A percentile compares a stretch with the other conserved stretches of the same genome.
These are phyloP conservation scores for Rhododendron simsii DNA, from an alignment of 148 eudicot species.

Conservation along the genomic window DNA sequence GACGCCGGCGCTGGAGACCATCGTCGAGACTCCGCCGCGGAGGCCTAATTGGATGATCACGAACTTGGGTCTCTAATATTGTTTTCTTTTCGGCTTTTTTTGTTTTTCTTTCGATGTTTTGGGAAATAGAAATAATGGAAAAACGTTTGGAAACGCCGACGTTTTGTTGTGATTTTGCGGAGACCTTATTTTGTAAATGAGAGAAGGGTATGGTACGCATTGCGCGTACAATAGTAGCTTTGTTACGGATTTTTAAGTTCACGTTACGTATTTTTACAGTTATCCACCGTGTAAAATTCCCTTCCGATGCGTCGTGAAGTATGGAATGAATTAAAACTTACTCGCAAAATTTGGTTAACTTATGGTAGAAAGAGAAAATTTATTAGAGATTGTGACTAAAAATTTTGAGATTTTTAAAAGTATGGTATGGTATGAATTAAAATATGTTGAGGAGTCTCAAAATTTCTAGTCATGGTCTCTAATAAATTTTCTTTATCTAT, in stretches of 20 bases:
- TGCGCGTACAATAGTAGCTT: not conserved
- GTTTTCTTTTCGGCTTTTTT: not conserved
- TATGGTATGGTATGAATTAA: too few species aligned
- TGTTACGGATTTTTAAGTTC: not conserved
- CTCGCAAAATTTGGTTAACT: too few species aligned
- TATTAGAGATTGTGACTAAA: too few species aligned
- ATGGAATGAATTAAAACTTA: not conserved
- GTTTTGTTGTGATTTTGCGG: not conserved
- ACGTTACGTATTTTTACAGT: not conserved
- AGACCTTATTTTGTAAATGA: not conserved
- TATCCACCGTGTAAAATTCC: not conserved
- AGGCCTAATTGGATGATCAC: not conserved
- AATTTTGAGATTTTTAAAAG: too few species aligned
- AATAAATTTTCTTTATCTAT: too few species aligned
- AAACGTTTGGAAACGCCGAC: not conserved
- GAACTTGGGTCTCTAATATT: not conserved
- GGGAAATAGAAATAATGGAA: not conserved
- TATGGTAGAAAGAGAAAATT: too few species aligned
- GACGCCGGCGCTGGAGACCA: conserved; percentile 61
- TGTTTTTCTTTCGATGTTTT: not conserved
- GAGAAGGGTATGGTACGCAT: not conserved
- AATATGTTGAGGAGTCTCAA: too few species aligned
- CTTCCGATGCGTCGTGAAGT: not conserved
- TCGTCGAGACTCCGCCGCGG: conserved; percentile 42
- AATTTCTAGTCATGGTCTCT: too few species aligned